phyloP scores from a whole-genome alignment of 139 green algal species.

The Micromonas pusilla region DNA sequence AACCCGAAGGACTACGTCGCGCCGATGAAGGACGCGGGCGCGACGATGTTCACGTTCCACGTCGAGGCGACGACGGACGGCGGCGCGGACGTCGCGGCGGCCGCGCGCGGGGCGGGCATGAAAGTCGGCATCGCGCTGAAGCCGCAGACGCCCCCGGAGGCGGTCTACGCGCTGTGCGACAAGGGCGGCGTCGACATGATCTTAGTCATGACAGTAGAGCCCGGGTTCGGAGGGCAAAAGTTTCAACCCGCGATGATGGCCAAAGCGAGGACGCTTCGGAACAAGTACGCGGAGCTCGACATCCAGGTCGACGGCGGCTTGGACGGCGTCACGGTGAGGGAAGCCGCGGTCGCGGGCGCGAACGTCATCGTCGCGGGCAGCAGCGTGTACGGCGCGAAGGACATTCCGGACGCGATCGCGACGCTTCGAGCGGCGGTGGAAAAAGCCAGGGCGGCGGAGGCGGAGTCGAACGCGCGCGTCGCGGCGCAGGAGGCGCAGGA shows the following conservation, averaged over 20 bases:
- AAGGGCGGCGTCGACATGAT: conserved; percentile 51
- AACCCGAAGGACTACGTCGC: conserved; percentile 57
- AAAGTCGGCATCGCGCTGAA: conserved; percentile 65
- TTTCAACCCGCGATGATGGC: conserved; percentile 44
- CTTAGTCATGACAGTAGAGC: conserved; percentile 71
- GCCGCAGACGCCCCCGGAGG: conserved; percentile 55
- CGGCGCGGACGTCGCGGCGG: conserved; percentile 18
- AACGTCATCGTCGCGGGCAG: conserved; percentile 81
- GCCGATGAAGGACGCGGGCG: conserved; percentile 56
- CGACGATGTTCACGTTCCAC: conserved; percentile 87
- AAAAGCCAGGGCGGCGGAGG: too few species aligned
- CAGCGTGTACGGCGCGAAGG: conserved; percentile 60
- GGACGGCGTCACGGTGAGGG: conserved; percentile 43
- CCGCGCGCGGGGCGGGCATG: conserved; percentile 59
- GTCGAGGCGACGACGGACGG: conserved; percentile 49
- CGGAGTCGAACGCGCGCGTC: too few species aligned
- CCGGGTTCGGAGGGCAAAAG: conserved; percentile 82
- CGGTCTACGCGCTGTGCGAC: conserved; percentile 27
- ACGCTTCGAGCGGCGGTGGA: too few species aligned
- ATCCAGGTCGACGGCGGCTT: conserved; percentile 84
- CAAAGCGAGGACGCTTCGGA: conserved; percentile 41
- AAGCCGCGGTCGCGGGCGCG: conserved; percentile 65
- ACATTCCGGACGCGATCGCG: conserved; percentile 21
- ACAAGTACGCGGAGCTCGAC: conserved; percentile 48
- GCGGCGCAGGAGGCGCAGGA: too few species aligned